Percentiles rank a stretch among this genome's conserved stretches.
These are phyloP conservation scores for Secale cereale DNA, from an alignment of 176 grass and related monocot genomes.

Conservation along the genomic window DNA sequence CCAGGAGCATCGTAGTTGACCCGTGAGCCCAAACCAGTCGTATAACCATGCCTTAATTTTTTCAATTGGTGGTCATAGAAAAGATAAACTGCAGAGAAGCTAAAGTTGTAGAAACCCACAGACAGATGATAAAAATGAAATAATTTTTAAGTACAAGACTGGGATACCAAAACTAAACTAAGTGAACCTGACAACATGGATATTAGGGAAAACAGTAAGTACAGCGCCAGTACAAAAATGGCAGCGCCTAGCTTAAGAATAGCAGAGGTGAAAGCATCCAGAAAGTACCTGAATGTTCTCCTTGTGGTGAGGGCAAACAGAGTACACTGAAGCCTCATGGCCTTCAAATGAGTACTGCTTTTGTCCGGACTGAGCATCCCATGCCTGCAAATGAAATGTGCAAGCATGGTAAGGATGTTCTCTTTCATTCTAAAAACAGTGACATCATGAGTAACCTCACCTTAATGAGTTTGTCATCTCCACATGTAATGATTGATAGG, in stretches of 20 bases:
- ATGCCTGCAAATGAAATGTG: conserved; percentile 60
- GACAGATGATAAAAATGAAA: background rate
- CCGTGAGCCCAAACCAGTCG: conserved; percentile 94
- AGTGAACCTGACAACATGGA: background rate
- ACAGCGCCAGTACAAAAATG: background rate
- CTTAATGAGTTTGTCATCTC: conserved; percentile 97
- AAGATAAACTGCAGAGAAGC: conserved; percentile 83
- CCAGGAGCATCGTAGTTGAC: conserved; percentile 99
- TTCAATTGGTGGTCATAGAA: conserved; percentile 91
- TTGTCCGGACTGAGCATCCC: conserved; percentile 93
- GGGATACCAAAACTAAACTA: background rate
- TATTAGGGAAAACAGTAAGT: conserved; percentile 2
- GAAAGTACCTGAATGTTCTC: conserved; percentile 91
- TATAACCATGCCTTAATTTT: conserved; percentile 99
- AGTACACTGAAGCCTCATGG: conserved; percentile 93
- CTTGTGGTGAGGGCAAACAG: conserved; percentile 98
- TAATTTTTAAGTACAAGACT: background rate
- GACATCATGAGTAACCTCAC: conserved; percentile 39
- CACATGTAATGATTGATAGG: conserved; percentile 97
- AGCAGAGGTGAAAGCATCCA: background rate
- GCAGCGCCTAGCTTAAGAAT: conserved; percentile 11
- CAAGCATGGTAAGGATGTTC: background rate
- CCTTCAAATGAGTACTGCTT: conserved; percentile 99
- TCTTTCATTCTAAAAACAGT: conserved; percentile 10
- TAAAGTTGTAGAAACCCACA: conserved; percentile 15